Evolutionary conservation across 176 grass and related monocot species (phyloP), one percentile per base, ranked within the genome.

Genomic region (Paspalum notatum): DNA sequence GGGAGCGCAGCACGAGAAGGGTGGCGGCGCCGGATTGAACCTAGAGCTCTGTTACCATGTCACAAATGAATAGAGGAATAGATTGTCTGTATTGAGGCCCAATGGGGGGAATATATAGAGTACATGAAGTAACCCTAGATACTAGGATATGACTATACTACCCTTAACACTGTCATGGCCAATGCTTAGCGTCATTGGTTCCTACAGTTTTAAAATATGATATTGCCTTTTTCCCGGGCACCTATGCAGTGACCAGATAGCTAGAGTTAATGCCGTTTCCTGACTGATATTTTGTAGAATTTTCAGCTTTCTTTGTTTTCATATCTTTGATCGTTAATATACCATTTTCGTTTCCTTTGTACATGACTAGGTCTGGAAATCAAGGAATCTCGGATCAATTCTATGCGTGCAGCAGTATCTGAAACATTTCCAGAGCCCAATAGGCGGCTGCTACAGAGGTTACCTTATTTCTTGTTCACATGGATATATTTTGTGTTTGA

Each of bases 401-500:
- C 91, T 81, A 99, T 99, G 97, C 97, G 89, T 79, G 84, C 86
- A 18, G 93, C 91, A 63, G 88, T 99, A 84, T 79, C 82, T 44
- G 97, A 99, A 83, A 96, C 93, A 58, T 99, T 99, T 83, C 97
- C 93, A 0, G 97, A 99, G 82, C 97, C 97, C 84, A 99, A 99
- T 62, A 81, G 91, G 37, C 88, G 91, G 62, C 62, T 99, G 16
- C 76, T 99, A 50, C 97, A 96, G 73, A 99, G 97, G 97, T 99
- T 83, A 68, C 63, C 81, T 39, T 78, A 62, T 12, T 59, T 80
- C 27, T 72, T 38, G 70, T 71, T 73, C 58, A 62, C 75, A 25
- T 21, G 64, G 17, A 77, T 52, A 89, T 73, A 18, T 68, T 67
- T 62, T 83, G 37, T 80, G 46, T 59, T 66, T 41, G 20, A 46